Evolutionary conservation across 441 rosid genomes (phyloP).

Genomic region (Jatropha multifida): DNA sequence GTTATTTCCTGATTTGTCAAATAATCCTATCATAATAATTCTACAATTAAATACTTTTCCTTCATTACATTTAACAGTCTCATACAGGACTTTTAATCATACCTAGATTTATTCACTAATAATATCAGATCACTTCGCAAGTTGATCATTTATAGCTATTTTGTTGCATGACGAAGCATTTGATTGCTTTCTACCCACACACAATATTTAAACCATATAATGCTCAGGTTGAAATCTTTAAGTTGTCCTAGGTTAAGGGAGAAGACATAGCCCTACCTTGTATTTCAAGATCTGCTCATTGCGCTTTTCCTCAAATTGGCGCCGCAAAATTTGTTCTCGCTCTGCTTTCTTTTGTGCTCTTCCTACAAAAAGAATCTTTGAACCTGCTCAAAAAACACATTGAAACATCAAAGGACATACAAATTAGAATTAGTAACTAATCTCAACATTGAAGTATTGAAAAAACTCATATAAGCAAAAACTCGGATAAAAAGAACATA

Average conservation of each 20-base stretch:
- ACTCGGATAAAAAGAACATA: not conserved
- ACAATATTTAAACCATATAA: not conserved
- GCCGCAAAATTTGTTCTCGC: constrained; percentile 52
- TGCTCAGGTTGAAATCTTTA: constrained; percentile 2
- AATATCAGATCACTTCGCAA: not conserved
- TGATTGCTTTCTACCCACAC: not conserved
- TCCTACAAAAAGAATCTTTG: constrained; percentile 64
- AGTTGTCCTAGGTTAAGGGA: not conserved
- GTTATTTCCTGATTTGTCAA: not conserved
- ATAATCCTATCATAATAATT: not conserved
- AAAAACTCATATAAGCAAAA: too few species aligned
- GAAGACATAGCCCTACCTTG: constrained; percentile 18
- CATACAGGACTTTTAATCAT: not conserved
- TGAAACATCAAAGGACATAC: not conserved
- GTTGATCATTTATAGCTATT: not conserved
- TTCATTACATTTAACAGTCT: not conserved
- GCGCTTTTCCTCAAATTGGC: constrained; percentile 35
- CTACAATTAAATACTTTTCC: not conserved
- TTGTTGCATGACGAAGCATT: not conserved
- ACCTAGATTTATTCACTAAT: not conserved
- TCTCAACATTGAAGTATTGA: too few species aligned
- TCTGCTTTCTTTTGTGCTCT: constrained; percentile 72
- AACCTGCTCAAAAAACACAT: constrained; percentile 39
- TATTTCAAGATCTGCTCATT: constrained; percentile 36
- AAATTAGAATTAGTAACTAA: too few species aligned